Conservation (phyloP, 352 stramenopile genomes). For the Thalassiosira livingstoniorum region DNA sequence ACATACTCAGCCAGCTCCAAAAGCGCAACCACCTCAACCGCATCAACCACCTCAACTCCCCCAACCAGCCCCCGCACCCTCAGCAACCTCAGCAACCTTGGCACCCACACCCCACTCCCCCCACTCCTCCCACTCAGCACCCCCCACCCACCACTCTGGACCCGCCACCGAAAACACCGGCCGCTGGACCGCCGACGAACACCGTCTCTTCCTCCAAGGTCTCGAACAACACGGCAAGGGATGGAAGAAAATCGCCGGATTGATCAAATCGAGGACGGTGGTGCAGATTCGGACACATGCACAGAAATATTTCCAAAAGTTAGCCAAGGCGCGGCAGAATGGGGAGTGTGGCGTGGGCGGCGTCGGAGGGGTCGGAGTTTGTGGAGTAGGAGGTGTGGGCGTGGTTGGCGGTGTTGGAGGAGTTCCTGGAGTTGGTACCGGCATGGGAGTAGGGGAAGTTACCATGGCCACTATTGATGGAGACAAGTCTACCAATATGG, state of each 20-base stretch:
- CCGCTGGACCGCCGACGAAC: slow-evolving; percentile 85
- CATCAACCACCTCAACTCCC: not conserved
- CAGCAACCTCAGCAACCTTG: not conserved
- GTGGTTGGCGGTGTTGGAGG: not conserved
- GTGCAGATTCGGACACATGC: slow-evolving; percentile 98
- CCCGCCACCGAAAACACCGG: slow-evolving; percentile 74
- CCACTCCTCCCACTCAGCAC: not conserved
- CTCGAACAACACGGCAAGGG: slow-evolving; percentile 94
- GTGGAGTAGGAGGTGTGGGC: not conserved
- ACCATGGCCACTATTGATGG: not conserved
- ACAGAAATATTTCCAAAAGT: slow-evolving; percentile 95
- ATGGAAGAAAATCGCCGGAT: slow-evolving; percentile 96
- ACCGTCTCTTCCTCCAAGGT: slow-evolving; percentile 89
- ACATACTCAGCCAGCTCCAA: not conserved
- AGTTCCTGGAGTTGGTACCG: not conserved
- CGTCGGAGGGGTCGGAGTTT: slow-evolving; percentile 41
- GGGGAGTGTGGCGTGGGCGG: slow-evolving; percentile 71
- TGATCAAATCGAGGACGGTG: slow-evolving; percentile 95
- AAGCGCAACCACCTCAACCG: not conserved
- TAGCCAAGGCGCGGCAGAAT: slow-evolving; percentile 86
- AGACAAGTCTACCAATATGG: not conserved
- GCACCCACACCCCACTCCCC: not conserved
- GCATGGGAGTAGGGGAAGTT: not conserved
- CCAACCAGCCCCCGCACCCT: not conserved
- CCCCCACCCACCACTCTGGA: not conserved